Percentiles rank a stretch among this genome's conserved stretches.
phyloP scores from a whole-genome alignment of 192 early-diverging fungal species.

The Glomus cerebriforme region DNA sequence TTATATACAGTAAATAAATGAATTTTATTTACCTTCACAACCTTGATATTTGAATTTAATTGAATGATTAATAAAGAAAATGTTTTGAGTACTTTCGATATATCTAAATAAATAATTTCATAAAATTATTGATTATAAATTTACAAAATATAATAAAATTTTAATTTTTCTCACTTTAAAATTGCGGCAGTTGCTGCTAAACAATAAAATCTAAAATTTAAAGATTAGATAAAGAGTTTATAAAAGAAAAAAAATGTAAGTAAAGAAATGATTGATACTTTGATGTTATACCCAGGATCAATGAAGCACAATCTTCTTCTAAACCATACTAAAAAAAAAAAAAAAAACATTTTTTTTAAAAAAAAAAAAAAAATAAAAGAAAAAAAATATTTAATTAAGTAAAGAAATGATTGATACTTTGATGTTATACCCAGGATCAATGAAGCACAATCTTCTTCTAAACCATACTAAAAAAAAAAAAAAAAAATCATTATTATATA shows the following conservation, averaged over 20 bases:
- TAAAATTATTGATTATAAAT: not conserved
- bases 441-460: slow-evolving; percentile 49
- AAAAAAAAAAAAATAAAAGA: not conserved
- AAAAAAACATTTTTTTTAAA: not conserved
- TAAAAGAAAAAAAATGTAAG: slow-evolving; percentile 1
- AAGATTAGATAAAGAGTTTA: not conserved
- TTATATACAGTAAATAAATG: not conserved
- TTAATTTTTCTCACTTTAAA: slow-evolving; percentile 39
- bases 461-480: slow-evolving; percentile 42
- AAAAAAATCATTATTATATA: no score
- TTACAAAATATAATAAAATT: not conserved
- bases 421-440: slow-evolving; percentile 47
- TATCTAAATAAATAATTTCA: slow-evolving; percentile 34
- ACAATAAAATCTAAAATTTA: slow-evolving; percentile 51
- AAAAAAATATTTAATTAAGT: slow-evolving; percentile 1
- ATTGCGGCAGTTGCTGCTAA: slow-evolving; percentile 56
- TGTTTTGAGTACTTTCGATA: slow-evolving; percentile 52
- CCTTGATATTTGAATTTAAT: slow-evolving; percentile 61
- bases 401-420: slow-evolving; percentile 40
- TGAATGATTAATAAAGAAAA: slow-evolving; percentile 52
- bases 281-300: slow-evolving; percentile 47
- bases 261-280: slow-evolving; percentile 39
- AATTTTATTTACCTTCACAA: slow-evolving; percentile 42
- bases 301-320: slow-evolving; percentile 45
- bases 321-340: slow-evolving; percentile 46